Conservation (phyloP, 768 basidiomycete genomes). For the Tricholoma flavovirens region DNA sequence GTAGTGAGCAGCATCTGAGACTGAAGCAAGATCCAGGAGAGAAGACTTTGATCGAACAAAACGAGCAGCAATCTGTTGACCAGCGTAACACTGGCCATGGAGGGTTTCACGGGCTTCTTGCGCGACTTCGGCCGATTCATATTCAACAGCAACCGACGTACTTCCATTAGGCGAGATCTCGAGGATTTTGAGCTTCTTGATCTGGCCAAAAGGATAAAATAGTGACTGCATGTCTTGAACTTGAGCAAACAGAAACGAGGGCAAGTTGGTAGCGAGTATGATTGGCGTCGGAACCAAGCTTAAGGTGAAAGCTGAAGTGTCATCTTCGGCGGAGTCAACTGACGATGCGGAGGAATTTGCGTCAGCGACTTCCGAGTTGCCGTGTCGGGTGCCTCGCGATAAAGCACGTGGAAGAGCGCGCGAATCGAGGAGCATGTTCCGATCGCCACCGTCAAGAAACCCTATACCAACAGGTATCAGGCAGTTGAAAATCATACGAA, state of each 20-base stretch:
- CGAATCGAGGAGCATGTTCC: conserved; percentile 54
- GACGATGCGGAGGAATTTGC: conserved; percentile 31
- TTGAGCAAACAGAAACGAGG: conserved; percentile 62
- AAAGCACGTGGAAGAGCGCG: conserved; percentile 27
- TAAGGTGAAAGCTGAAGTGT: conserved; percentile 25
- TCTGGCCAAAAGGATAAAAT: conserved; percentile 64
- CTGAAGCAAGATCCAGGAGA: conserved; percentile 16
- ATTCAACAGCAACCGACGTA: conserved; percentile 61
- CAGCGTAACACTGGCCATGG: conserved; percentile 57
- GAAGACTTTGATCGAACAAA: conserved; percentile 25
- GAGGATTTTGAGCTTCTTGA: conserved; percentile 56
- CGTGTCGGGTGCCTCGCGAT: conserved; percentile 12
- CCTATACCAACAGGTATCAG: conserved; percentile 32
- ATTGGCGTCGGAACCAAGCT: conserved; percentile 40
- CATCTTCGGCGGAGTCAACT: conserved; percentile 24
- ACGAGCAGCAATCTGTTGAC: conserved; percentile 31
- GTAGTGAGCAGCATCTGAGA: conserved; percentile 8
- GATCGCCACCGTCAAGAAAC: conserved; percentile 79
- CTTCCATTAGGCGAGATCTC: conserved; percentile 33
- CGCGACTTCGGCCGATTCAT: conserved; percentile 46
- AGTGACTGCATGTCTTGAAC: conserved; percentile 65
- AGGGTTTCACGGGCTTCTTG: conserved; percentile 60
- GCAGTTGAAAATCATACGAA: background rate
- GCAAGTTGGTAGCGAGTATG: conserved; percentile 60
- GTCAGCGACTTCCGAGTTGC: conserved; percentile 19